Base-by-base conservation (phyloP, 805 yeast species). In the Wickerhamiella kazuoi region DNA sequence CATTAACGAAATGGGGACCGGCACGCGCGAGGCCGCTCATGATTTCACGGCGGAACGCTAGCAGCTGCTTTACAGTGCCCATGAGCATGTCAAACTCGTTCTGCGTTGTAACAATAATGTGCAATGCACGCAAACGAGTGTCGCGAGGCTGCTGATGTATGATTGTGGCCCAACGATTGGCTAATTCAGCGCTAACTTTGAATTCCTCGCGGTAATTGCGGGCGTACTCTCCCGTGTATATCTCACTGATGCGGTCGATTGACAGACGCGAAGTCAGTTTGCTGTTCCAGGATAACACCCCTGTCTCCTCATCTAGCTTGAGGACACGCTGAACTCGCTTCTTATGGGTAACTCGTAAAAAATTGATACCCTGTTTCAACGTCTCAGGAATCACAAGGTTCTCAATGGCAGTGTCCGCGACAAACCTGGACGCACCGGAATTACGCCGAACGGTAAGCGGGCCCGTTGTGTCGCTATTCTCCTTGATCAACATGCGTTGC, bases 171-270 rank as follows among this genome's bases (percentile, higher is more conserved):
- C 98, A 87, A 7, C 71, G 57, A 11, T 65, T 62, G 34, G 74
- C 72, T 39, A 68, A 70, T 37, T 77, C 83, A 28, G 72, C 61
- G 1, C 84, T 70, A 1, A 83, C 69, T 29, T 78, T 75, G 47
- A 81, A 71, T 55, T 84, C 94, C 52, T 86, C 94, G 44, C 94
- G 61, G 53, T 84, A 87, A 47, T 82, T 81, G 28, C 70, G 68
- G 1, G 95, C 95, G 49, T 79, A 81, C 17, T 67, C 69, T 2
- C 76, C 81, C 3, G 69, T 64, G 37, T 78, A 57, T 2, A 79
- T 65, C 40, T 70, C 72, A 42, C 70, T 69, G 36, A 82, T 76
- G 41, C 72, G 72, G 52, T 79, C 93, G 7, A 79, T 63, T 16
- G 57, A 56, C 43, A 74, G 50, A 30, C 52, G 56, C 2, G 51